Evolutionary conservation across 2,329 filamentous ascomycete genomes (phyloP).

Genomic region (Trichoderma asperellum): DNA sequence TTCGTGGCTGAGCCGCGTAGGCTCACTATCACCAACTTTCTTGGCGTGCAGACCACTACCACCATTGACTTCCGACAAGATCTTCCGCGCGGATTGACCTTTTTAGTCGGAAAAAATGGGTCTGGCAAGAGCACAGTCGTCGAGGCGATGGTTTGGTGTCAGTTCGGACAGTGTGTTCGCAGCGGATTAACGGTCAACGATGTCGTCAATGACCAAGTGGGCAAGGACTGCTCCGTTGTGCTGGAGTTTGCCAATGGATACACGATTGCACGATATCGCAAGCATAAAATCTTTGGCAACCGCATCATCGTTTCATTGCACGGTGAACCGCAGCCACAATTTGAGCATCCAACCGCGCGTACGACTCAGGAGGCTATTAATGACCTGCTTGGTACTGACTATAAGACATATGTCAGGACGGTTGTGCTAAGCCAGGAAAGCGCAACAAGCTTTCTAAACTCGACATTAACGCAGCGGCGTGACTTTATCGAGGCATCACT

Average conservation of each 20-base stretch:
- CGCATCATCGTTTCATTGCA: constrained; percentile 28
- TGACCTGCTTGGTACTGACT: constrained; percentile 32
- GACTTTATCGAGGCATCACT: constrained; percentile 32
- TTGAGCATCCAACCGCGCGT: constrained; percentile 26
- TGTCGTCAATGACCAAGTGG: constrained; percentile 32
- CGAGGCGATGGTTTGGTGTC: constrained; percentile 32
- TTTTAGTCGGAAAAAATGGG: constrained; percentile 32
- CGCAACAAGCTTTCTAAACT: constrained; percentile 32
- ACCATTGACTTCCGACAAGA: constrained; percentile 30
- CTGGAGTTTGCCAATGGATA: constrained; percentile 34
- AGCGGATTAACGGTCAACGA: constrained; percentile 29
- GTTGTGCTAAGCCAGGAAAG: constrained; percentile 33
- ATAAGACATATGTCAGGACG: constrained; percentile 31
- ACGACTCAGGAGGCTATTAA: constrained; percentile 32
- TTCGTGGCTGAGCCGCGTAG: constrained; percentile 32
- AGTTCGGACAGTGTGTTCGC: constrained; percentile 32
- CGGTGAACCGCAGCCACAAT: constrained; percentile 29
- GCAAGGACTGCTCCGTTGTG: constrained; percentile 33
- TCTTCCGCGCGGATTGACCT: constrained; percentile 30
- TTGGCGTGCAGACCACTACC: constrained; percentile 31
- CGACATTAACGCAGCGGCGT: constrained; percentile 18
- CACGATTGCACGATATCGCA: constrained; percentile 31
- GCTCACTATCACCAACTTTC: constrained; percentile 34
- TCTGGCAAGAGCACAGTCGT: constrained; percentile 34
- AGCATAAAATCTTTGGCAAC: constrained; percentile 30